A percentile compares a stretch with the other conserved stretches of the same genome.
Conservation (phyloP, 768 basidiomycete species). For the Pholiota conissans region DNA sequence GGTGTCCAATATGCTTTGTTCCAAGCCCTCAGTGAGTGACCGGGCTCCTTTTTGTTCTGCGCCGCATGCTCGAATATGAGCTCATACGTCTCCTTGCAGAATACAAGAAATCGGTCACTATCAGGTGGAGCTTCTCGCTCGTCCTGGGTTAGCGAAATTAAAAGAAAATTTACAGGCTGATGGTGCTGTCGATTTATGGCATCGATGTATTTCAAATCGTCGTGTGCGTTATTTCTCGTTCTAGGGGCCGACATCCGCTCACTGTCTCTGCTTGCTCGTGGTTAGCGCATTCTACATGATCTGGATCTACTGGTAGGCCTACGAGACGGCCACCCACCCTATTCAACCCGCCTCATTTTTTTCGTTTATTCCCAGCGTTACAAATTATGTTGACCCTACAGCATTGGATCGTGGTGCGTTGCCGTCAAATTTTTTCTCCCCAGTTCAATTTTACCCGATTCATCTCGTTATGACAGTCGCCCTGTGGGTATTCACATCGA, state of each 20-base stretch:
- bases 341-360: background rate
- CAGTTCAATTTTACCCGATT: background rate
- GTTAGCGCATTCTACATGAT: constrained; percentile 26
- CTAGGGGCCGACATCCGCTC: background rate
- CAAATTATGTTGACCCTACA: constrained; percentile 9
- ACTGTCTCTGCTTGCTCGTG: background rate
- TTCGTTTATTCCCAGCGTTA: no score
- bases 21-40: background rate
- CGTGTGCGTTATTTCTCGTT: background rate
- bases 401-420: constrained; percentile 9
- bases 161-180: background rate
- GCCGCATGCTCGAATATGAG: background rate
- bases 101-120: background rate
- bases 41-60: background rate
- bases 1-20: background rate
- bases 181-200: background rate
- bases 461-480: constrained; percentile 17
- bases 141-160: background rate
- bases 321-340: background rate
- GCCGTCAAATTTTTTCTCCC: background rate
- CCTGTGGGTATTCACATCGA: constrained; percentile 36
- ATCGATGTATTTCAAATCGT: constrained; percentile 2
- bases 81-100: background rate
- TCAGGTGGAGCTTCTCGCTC: background rate
- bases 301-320: constrained; percentile 24